These are phyloP conservation scores for Suillus fuscotomentosus DNA, from an alignment of 768 basidiomycete species.

Conservation along the genomic window DNA sequence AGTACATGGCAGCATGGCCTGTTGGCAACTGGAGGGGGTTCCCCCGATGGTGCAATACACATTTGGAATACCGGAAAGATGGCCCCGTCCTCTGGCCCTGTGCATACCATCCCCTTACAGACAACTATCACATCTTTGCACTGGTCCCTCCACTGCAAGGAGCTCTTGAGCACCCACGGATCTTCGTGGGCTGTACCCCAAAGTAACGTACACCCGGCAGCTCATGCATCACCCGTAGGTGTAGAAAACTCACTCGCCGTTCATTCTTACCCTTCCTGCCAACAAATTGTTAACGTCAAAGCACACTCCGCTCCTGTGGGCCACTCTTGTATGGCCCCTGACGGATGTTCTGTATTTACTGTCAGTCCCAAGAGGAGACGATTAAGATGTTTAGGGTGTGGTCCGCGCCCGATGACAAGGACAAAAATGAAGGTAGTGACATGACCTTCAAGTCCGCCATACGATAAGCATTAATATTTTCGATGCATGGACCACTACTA, in stretches of 20 bases:
- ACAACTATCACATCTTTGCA: slow-evolving; percentile 60
- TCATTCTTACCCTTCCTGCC: slow-evolving; percentile 53
- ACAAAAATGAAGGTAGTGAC: slow-evolving; percentile 20
- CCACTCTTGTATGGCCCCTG: slow-evolving; percentile 62
- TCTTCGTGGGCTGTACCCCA: slow-evolving; percentile 28
- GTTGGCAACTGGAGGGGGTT: slow-evolving; percentile 65
- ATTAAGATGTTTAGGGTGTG: slow-evolving; percentile 78
- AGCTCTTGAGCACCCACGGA: slow-evolving; percentile 81
- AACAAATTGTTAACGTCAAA: slow-evolving; percentile 48
- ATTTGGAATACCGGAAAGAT: slow-evolving; percentile 45
- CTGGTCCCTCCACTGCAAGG: slow-evolving; percentile 79
- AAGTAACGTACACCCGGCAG: slow-evolving; percentile 14
- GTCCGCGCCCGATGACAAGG: slow-evolving; percentile 28
- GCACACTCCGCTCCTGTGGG: slow-evolving; percentile 57
- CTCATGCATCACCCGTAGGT: slow-evolving; percentile 17
- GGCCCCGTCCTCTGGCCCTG: slow-evolving; percentile 46
- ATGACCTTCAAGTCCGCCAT: slow-evolving; percentile 23
- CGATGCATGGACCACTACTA: slow-evolving; percentile 3
- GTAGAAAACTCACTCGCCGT: slow-evolving; percentile 45
- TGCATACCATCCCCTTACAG: slow-evolving; percentile 40
- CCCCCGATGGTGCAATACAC: slow-evolving; percentile 57
- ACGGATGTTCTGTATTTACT: slow-evolving; percentile 63
- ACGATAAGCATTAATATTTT: slow-evolving; percentile 16
- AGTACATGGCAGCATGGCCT: slow-evolving; percentile 71
- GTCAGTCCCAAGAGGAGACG: slow-evolving; percentile 63